Conservation (phyloP, 208 protist genomes). For the Wallacemonas collosoma region DNA sequence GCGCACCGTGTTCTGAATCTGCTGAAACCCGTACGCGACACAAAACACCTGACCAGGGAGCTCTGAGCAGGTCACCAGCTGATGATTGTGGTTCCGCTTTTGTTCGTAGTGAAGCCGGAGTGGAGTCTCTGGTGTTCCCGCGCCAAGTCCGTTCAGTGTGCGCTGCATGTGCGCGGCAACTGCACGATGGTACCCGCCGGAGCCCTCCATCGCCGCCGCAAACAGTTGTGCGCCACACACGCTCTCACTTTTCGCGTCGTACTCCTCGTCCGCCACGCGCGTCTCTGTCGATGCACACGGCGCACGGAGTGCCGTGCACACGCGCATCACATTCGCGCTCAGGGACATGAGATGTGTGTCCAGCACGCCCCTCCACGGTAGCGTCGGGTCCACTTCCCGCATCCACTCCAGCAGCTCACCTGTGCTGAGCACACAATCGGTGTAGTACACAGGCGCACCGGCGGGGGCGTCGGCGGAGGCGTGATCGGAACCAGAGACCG, state of each 20-base stretch:
- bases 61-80: slow-evolving; percentile 35
- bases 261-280: slow-evolving; percentile 1
- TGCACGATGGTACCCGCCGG: slow-evolving; percentile 64
- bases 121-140: neutral
- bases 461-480: neutral
- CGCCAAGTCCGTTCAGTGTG: neutral
- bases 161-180: slow-evolving; percentile 33
- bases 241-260: neutral
- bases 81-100: slow-evolving; percentile 76
- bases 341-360: slow-evolving; percentile 29
- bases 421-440: slow-evolving; percentile 97
- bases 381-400: slow-evolving; percentile 45
- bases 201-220: slow-evolving; percentile 53
- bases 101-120: slow-evolving; percentile 46
- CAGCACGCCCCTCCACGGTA: slow-evolving; percentile 49
- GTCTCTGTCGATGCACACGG: neutral
- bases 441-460: slow-evolving; percentile 57
- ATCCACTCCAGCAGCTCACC: slow-evolving; percentile 93
- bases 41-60: slow-evolving; percentile 67
- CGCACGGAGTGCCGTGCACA: neutral
- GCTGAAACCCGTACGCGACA: slow-evolving; percentile 96
- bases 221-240: neutral
- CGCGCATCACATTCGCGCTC: neutral
- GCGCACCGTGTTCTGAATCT: slow-evolving; percentile 98
- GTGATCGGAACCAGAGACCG: neutral